phyloP scores from a whole-genome alignment of 495 filamentous ascomycete genomes.

The Hypoxylon trugodes region DNA sequence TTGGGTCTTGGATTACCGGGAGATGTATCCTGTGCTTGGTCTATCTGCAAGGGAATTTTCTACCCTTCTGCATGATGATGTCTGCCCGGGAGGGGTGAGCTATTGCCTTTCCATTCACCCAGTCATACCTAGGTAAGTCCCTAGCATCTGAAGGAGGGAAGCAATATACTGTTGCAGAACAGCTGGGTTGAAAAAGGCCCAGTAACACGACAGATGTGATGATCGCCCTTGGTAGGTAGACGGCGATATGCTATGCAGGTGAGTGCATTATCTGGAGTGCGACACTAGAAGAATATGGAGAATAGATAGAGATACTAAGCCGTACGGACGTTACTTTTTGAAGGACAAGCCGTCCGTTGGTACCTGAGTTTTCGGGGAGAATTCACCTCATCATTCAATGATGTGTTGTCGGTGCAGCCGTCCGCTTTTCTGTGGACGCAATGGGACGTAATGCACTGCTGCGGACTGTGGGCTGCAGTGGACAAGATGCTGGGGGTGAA shows the following conservation, averaged over 20 bases:
- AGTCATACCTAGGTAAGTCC: constrained; percentile 31
- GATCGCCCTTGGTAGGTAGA: constrained; percentile 36
- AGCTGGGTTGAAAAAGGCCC: constrained; percentile 22
- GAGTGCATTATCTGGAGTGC: constrained; percentile 39
- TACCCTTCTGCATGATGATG: constrained; percentile 41
- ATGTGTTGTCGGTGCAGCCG: constrained; percentile 36
- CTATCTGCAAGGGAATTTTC: constrained; percentile 34
- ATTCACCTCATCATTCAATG: constrained; percentile 25
- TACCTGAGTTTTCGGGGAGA: constrained; percentile 35
- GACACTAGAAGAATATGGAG: constrained; percentile 18
- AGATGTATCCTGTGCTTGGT: constrained; percentile 33
- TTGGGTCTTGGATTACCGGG: constrained; percentile 29
- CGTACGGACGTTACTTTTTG: constrained; percentile 15
- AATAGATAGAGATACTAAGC: constrained; percentile 25
- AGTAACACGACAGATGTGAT: constrained; percentile 36
- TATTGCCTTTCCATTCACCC: constrained; percentile 14
- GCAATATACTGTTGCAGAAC: constrained; percentile 25
- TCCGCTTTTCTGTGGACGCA: too few relatives aligned
- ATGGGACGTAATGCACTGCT: too few relatives aligned
- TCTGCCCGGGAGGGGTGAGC: constrained; percentile 28
- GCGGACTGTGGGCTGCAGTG: too few relatives aligned
- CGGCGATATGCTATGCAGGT: constrained; percentile 35
- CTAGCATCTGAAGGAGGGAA: constrained; percentile 21
- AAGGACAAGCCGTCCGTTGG: constrained; percentile 26
- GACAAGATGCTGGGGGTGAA: constrained; percentile 29